Base-by-base conservation (phyloP, 2,329 filamentous ascomycete species). In the Neoarthrinium moseri region DNA sequence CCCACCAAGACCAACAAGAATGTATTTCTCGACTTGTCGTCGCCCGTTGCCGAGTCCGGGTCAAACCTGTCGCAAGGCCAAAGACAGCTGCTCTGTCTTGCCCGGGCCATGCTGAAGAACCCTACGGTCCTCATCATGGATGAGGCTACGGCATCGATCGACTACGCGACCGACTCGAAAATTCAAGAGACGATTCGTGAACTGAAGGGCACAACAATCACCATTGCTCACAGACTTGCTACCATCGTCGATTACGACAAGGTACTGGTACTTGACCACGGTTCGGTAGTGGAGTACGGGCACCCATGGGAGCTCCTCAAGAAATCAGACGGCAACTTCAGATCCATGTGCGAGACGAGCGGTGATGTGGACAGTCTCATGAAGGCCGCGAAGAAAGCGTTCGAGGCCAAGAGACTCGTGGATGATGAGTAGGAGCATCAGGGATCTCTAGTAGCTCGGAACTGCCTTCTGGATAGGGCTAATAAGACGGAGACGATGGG, bases 171-270 rank as follows among this genome's bases (percentile, higher is more conserved):
- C 2, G 94, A 99, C 60, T 78, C 86, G 40, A 96, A 96, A 72
- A 97, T 99, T 56, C 94, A 99, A 68, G 90, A 89, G 58, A 97
- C 94, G 0, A 91, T 99, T 50, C 86, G 91, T n/a, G 88, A 96
- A 65, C 80, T 97, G 57, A 87, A 84, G 54, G 89, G 91, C 65
- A 99, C 94, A 0, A 96, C 95, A 49, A 89, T 97, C 63, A 97
- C 94, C 0, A 97, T 99, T 60, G 94, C 94, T 1, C 94, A 99
- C 68, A 83, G 94, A 15, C 75, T 99, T 53, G 91, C 96, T 63
- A 99, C 94, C 0, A 97, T 99, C 66, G 91, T 94, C 22, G 94
- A 99, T 64, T 99, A 97, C 61, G 94, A 99, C 71, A 96, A 95
- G 73, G 92, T 99, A 12, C 74, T 99, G 13, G 91, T 99, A 11